These are phyloP conservation scores for Zarea fungicola DNA, from an alignment of 2,329 filamentous ascomycete genomes.

Conservation along the genomic window DNA sequence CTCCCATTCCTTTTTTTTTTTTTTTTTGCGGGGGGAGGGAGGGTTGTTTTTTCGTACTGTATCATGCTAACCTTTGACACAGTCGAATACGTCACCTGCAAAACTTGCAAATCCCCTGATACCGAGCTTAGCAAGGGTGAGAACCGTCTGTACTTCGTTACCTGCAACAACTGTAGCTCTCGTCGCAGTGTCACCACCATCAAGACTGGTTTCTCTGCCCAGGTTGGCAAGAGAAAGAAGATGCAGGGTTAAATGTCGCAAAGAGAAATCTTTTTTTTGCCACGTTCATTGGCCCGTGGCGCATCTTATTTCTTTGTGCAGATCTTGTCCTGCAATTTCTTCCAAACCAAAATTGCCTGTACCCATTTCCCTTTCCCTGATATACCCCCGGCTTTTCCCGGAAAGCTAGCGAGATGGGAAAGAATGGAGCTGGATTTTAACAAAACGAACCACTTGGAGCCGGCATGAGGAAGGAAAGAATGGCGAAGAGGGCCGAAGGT, in stretches of 20 bases:
- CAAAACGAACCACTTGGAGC: no score
- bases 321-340: no score
- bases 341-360: no score
- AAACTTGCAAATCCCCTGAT: conserved; percentile 92
- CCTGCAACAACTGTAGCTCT: conserved; percentile 78
- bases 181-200: conserved; percentile 91
- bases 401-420: no score
- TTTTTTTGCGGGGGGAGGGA: not conserved
- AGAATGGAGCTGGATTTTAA: no score
- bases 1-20: not conserved
- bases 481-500: no score
- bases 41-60: no score
- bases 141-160: conserved; percentile 98
- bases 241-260: conserved; percentile 63
- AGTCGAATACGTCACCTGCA: conserved; percentile 98
- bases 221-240: conserved; percentile 98
- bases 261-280: no score
- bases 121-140: conserved; percentile 98
- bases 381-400: no score
- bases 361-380: no score
- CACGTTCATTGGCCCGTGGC: no score
- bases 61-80: conserved; percentile 26
- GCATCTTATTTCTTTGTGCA: not conserved
- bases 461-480: no score
- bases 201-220: conserved; percentile 99